Evolutionary conservation across 1,139 yeast species (phyloP), one percentile per base, ranked within the genome.

Genomic region (Hansenula anomala): DNA sequence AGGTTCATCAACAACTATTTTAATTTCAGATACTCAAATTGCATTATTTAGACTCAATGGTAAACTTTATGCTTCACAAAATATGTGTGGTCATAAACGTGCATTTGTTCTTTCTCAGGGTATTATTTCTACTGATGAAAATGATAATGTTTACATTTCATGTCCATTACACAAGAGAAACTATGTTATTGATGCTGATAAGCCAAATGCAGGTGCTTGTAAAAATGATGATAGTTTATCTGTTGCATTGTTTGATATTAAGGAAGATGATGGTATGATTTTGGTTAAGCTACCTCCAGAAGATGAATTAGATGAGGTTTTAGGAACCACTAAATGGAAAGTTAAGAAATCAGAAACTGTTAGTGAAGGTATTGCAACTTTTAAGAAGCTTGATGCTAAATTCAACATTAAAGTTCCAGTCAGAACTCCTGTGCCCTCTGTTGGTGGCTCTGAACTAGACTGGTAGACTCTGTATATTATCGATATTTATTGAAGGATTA

Each of bases 101-200:
- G 55, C 63, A 1, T 58, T 58, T 49, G 60, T 56, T 3, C 43
- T 58, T 24, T 47, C 55, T 2, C 63, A 61, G 40, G 66, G 66
- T 29, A 55, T 60, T 20, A 35, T 61, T 11, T 55, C 60, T 4
- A 49, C 54, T 17, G 63, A 59, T 42, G 61, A 52, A 23, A 46
- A 51, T 22, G 52, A 56, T 16, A 48, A 53, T 27, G 49, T 60
- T 3, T 59, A 58, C 36, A 51, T 61, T 14, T 56, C 64, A 9
- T 61, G 66, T 44, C 66, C 66, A 3, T 46, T 61, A 40, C 66
- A 61, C 43, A 58, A 58, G 46, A 54, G 60, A 19, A 60, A 61
- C 42, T 61, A 54, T 43, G 42, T 53, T 13, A 41, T 61, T 20
- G 61, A 56, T 14, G 32, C 41, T 1, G 46, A 41, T 14, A 46